Evolutionary conservation across 2,329 filamentous ascomycete genomes (phyloP).

Genomic region (Aspergillus melleus): DNA sequence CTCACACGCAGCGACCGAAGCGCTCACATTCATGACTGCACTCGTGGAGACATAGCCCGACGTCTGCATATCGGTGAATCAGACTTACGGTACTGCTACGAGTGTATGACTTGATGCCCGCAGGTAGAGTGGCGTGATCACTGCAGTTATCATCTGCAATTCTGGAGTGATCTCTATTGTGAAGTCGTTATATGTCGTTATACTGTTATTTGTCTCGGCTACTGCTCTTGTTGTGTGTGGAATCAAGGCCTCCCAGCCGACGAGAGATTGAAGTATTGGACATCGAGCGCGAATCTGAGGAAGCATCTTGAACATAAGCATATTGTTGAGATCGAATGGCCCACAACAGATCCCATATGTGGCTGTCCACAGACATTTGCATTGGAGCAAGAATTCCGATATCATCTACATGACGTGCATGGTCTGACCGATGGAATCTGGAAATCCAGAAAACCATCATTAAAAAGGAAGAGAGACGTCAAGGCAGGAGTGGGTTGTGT

Average conservation of each 20-base stretch:
- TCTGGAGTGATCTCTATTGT: conserved; percentile 13
- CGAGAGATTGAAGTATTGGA: conserved; percentile 2
- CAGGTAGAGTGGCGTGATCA: conserved; percentile 10
- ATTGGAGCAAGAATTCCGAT: conserved; percentile 4
- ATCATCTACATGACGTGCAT: conserved; percentile 7
- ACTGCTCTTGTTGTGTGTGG: conserved; percentile 10
- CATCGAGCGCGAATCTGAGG: not conserved
- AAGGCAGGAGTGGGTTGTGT: not conserved
- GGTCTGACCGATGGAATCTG: conserved; percentile 13
- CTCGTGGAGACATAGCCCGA: conserved; percentile 11
- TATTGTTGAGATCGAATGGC: conserved; percentile 5
- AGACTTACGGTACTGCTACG: conserved; percentile 16
- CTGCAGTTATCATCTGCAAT: conserved; percentile 13
- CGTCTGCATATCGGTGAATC: conserved; percentile 10
- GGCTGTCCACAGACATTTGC: conserved; percentile 5
- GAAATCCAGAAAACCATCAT: conserved; percentile 1
- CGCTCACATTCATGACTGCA: conserved; percentile 16
- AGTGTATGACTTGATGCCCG: conserved; percentile 16
- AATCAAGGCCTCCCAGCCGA: conserved; percentile 4
- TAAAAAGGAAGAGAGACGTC: not conserved
- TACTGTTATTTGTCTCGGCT: conserved; percentile 6
- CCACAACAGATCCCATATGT: conserved; percentile 3
- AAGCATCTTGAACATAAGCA: conserved; percentile 4
- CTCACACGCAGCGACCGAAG: conserved; percentile 9
- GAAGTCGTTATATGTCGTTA: conserved; percentile 1